These are phyloP conservation scores for Oidiodendron maius DNA, from an alignment of 495 filamentous ascomycete genomes.

Conservation along the genomic window DNA sequence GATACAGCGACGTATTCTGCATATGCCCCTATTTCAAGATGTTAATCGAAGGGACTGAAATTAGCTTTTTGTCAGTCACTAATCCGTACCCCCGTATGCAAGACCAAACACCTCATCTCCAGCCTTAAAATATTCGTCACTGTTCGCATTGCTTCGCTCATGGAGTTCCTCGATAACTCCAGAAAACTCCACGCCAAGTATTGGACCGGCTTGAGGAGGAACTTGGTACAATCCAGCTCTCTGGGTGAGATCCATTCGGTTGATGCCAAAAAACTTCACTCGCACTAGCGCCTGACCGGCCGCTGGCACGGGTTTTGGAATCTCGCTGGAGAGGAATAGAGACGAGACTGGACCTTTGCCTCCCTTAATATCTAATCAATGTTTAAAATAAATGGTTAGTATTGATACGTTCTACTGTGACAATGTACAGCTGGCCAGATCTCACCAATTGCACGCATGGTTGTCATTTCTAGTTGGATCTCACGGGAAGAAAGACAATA, in stretches of 20 bases:
- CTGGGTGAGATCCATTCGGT: conserved; percentile 83
- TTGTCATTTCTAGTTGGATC: no score
- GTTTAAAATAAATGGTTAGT: not conserved
- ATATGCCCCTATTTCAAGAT: conserved; percentile 53
- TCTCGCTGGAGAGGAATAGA: conserved; percentile 53
- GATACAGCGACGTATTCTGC: conserved; percentile 54
- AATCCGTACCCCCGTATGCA: conserved; percentile 85
- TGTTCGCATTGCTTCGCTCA: conserved; percentile 9
- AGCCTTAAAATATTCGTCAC: no score
- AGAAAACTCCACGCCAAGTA: conserved; percentile 83
- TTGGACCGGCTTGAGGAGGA: conserved; percentile 66
- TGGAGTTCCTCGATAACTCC: conserved; percentile 58
- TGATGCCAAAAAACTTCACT: conserved; percentile 77
- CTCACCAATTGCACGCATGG: conserved; percentile 11
- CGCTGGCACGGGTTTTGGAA: conserved; percentile 45
- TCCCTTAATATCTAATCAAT: conserved; percentile 47
- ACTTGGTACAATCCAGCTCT: conserved; percentile 72
- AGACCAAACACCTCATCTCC: conserved; percentile 79
- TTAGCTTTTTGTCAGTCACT: no score
- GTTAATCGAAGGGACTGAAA: conserved; percentile 63
- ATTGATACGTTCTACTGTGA: not conserved
- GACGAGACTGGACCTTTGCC: conserved; percentile 48
- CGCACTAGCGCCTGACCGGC: conserved; percentile 61
- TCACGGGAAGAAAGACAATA: no score
- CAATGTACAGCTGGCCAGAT: no score